phyloP scores from a whole-genome alignment of 257 asterid species.

The Mitragyna speciosa region DNA sequence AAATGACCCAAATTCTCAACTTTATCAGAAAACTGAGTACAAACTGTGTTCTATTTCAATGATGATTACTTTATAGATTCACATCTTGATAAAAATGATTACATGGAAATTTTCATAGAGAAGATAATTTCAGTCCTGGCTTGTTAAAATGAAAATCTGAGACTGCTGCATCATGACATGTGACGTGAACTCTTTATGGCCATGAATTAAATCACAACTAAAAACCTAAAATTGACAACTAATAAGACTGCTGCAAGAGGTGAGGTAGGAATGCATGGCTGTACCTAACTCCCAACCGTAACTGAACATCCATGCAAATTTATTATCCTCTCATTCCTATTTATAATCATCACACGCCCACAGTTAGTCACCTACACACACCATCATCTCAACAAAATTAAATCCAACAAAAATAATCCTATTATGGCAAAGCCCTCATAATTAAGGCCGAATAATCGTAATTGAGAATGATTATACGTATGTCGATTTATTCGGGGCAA shows the following conservation, averaged over 20 bases:
- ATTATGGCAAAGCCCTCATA: too few species aligned
- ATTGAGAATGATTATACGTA: too few species aligned
- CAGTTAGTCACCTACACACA: slow-evolving; percentile 29
- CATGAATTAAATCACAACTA: neutral
- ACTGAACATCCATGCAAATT: slow-evolving; percentile 38
- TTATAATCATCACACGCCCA: neutral
- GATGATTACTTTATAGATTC: too few species aligned
- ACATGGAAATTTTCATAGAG: too few species aligned
- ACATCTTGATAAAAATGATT: too few species aligned
- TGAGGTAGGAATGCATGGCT: slow-evolving; percentile 27
- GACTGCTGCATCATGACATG: neutral
- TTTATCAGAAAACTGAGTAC: too few species aligned
- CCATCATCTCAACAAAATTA: too few species aligned
- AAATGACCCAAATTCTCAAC: too few species aligned
- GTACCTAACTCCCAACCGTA: slow-evolving; percentile 52
- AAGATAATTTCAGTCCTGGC: neutral
- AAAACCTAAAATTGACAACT: neutral
- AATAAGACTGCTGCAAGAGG: slow-evolving; percentile 8
- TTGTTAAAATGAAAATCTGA: neutral
- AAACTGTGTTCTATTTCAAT: too few species aligned
- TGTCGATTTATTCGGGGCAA: too few species aligned
- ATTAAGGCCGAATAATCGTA: too few species aligned
- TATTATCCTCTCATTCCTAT: slow-evolving; percentile 25
- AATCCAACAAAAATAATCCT: too few species aligned
- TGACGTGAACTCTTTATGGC: neutral